Evolutionary conservation across 306 rosid genomes (phyloP).

Genomic region (Vicia faba): DNA sequence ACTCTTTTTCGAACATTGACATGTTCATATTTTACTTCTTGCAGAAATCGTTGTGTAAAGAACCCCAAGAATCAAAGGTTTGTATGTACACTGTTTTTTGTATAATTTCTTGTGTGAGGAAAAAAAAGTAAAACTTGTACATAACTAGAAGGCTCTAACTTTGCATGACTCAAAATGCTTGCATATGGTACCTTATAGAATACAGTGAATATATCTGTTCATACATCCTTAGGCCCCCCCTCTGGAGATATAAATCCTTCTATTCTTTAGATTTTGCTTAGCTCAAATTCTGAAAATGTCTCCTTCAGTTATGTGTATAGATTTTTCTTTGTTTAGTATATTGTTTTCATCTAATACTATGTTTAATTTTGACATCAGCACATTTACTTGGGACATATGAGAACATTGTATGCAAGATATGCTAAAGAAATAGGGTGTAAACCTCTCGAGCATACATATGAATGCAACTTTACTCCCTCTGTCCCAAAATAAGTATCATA

Average conservation of each 20-base stretch:
- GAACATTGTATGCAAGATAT: slow-evolving; percentile 6
- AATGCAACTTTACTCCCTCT: slow-evolving; percentile 6
- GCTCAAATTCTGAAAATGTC: slow-evolving; percentile 4
- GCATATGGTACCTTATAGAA: neutral
- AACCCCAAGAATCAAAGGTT: slow-evolving; percentile 83
- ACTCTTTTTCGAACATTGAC: slow-evolving; percentile 28
- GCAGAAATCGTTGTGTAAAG: slow-evolving; percentile 87
- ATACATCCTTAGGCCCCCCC: slow-evolving; percentile 7
- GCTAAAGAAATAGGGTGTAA: slow-evolving; percentile 27
- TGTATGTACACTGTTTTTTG: slow-evolving; percentile 30
- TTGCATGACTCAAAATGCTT: slow-evolving; percentile 12
- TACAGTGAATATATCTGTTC: slow-evolving; percentile 13
- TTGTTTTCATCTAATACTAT: slow-evolving; percentile 2
- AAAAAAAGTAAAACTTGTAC: slow-evolving; percentile 6
- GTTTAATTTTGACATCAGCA: slow-evolving; percentile 6
- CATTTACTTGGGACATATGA: neutral
- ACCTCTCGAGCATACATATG: slow-evolving; percentile 13
- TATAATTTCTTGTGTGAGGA: slow-evolving; percentile 20
- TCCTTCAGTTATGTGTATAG: slow-evolving; percentile 8
- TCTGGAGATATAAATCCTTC: neutral
- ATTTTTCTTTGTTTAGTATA: neutral
- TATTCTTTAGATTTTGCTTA: slow-evolving; percentile 22
- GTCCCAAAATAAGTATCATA: too few species aligned
- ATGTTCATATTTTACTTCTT: slow-evolving; percentile 34
- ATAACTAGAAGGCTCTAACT: slow-evolving; percentile 20